These are phyloP conservation scores for Maudiozyma barnettii DNA, from an alignment of 805 yeast genomes.

Conservation along the genomic window DNA sequence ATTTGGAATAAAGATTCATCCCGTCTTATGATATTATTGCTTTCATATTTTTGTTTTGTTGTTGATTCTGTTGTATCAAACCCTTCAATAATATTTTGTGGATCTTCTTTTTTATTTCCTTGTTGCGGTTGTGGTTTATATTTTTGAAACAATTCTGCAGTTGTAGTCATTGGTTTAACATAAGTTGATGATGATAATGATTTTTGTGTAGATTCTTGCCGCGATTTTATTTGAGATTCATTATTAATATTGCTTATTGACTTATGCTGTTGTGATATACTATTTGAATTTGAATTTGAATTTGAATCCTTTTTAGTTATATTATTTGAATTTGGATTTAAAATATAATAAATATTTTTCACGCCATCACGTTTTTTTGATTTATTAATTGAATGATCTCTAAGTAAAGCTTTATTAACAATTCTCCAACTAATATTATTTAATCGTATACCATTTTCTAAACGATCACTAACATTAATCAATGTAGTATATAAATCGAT, in stretches of 20 bases:
- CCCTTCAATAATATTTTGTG: constrained; percentile 18
- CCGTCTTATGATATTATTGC: background rate
- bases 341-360: constrained; percentile 24
- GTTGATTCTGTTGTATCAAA: constrained; percentile 14
- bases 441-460: constrained; percentile 28
- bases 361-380: constrained; percentile 30
- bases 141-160: constrained; percentile 1
- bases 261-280: background rate
- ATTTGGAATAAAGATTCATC: constrained; percentile 3
- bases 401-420: constrained; percentile 23
- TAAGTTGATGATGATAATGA: constrained; percentile 2
- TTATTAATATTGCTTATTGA: constrained; percentile 2
- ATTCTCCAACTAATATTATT: constrained; percentile 29
- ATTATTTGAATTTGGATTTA: constrained; percentile 11
- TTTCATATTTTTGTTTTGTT: background rate
- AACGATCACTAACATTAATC: constrained; percentile 14
- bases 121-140: background rate
- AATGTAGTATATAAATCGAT: constrained; percentile 24
- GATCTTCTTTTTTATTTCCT: constrained; percentile 8
- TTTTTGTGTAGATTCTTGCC: background rate
- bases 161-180: background rate
- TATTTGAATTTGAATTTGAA: background rate
- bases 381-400: constrained; percentile 18
- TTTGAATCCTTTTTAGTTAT: background rate
- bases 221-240: background rate